Percentiles rank a stretch among this genome's conserved stretches.
These are phyloP conservation scores for Boletus insuetus DNA, from an alignment of 768 basidiomycete species.

Conservation along the genomic window DNA sequence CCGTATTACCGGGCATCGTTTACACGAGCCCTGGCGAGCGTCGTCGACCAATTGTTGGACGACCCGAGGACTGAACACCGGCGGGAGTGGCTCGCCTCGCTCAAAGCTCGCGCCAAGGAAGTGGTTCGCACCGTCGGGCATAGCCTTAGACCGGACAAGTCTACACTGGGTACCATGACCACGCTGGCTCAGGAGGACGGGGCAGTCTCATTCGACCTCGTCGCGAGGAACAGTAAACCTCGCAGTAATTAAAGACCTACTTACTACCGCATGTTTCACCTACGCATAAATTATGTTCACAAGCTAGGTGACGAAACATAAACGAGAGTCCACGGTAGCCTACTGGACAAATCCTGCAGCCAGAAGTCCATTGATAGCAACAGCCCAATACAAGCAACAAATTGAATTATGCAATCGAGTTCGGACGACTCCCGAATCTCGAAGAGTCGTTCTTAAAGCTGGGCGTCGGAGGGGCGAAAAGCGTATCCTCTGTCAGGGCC, in stretches of 20 bases:
- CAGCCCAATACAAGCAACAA: neutral
- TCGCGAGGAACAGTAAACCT: conserved; percentile 26
- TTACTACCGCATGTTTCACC: conserved; percentile 4
- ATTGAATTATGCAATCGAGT: conserved; percentile 37
- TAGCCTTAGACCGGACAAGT: conserved; percentile 18
- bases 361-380: neutral
- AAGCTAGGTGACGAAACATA: conserved; percentile 9
- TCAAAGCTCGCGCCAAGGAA: conserved; percentile 20
- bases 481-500: conserved; percentile 45
- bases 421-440: conserved; percentile 38
- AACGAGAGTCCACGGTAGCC: conserved; percentile 6
- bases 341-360: neutral
- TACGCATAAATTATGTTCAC: neutral
- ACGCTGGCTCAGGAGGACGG: conserved; percentile 26
- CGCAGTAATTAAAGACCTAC: conserved; percentile 18
- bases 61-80: conserved; percentile 18
- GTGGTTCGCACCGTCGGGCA: conserved; percentile 12
- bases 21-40: conserved; percentile 42
- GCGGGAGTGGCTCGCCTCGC: conserved; percentile 17
- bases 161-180: conserved; percentile 24
- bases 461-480: conserved; percentile 54
- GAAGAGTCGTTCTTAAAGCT: conserved; percentile 44
- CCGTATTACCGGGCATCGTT: conserved; percentile 48
- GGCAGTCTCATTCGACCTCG: conserved; percentile 31
- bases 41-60: conserved; percentile 35